Evolutionary conservation across 495 filamentous ascomycete genomes (phyloP).

Genomic region (Hyphodiscus hymeniophilus): DNA sequence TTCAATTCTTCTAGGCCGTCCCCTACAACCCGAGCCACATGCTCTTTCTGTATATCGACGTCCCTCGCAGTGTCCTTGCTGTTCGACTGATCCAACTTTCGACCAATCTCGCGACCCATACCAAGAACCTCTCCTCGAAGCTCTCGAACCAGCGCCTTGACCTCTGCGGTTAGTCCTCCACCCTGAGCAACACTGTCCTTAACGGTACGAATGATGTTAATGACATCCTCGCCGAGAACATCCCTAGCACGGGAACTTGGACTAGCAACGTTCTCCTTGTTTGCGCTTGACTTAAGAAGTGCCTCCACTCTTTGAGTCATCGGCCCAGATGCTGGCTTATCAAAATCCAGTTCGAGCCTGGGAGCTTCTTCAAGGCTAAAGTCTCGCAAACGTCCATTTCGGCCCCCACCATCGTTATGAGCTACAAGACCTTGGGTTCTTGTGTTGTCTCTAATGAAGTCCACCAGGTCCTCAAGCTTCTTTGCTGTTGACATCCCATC

Average conservation of each 20-base stretch:
- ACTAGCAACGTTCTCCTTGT: conserved; percentile 25
- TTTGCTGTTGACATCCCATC: conserved; percentile 57
- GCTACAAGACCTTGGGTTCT: conserved; percentile 55
- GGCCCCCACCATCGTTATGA: conserved; percentile 24
- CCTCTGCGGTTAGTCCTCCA: conserved; percentile 78
- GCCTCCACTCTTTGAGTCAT: conserved; percentile 31
- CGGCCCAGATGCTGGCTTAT: conserved; percentile 28
- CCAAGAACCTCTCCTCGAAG: conserved; percentile 86
- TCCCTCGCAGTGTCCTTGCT: conserved; percentile 38
- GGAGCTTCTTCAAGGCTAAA: conserved; percentile 40
- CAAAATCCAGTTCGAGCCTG: conserved; percentile 36
- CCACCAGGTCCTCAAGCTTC: conserved; percentile 76
- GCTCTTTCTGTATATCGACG: conserved; percentile 49
- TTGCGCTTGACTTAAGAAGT: conserved; percentile 20
- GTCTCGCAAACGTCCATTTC: conserved; percentile 24
- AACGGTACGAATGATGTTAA: conserved; percentile 70
- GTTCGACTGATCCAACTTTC: conserved; percentile 60
- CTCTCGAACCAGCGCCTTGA: conserved; percentile 83
- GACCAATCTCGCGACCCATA: conserved; percentile 81
- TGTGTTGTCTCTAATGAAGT: conserved; percentile 59
- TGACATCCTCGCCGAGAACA: conserved; percentile 57
- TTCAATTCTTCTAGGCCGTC: conserved; percentile 72
- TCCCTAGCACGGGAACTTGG: conserved; percentile 29
- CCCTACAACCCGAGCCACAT: conserved; percentile 70
- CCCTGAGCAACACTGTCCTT: conserved; percentile 81